A percentile compares a stretch with the other conserved stretches of the same genome.
Evolutionary conservation across 2,329 filamentous ascomycete genomes (phyloP).

Genomic region (Nothomitra cinnamomea): DNA sequence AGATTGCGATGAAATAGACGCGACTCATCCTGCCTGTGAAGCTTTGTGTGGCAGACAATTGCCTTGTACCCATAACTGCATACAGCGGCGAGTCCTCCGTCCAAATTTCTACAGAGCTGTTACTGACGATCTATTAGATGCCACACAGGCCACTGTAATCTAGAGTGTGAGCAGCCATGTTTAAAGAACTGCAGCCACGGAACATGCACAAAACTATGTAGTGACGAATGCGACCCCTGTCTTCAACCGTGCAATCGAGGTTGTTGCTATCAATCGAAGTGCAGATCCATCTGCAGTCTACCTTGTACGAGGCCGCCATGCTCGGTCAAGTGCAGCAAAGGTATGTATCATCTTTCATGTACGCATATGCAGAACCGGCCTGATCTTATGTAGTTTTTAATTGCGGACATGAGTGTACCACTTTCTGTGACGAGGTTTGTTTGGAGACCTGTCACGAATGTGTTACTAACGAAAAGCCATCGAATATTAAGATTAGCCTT

Average conservation of each 20-base stretch:
- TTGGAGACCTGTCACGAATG: background rate
- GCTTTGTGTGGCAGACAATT: constrained; percentile 9
- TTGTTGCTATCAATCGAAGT: background rate
- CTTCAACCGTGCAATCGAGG: background rate
- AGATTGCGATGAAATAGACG: constrained; percentile 1
- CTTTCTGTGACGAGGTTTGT: background rate
- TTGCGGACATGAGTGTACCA: background rate
- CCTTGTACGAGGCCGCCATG: background rate
- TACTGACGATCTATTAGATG: background rate
- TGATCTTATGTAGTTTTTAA: background rate
- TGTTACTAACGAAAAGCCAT: background rate
- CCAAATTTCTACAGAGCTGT: background rate
- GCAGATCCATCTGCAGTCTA: background rate
- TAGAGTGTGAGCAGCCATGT: background rate
- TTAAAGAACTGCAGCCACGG: background rate
- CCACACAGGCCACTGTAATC: background rate
- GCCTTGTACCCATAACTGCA: constrained; percentile 11
- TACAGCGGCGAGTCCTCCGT: background rate
- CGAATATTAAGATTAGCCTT: background rate
- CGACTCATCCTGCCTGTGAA: constrained; percentile 6
- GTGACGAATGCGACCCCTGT: background rate
- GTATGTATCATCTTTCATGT: background rate
- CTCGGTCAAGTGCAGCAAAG: background rate
- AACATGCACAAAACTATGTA: background rate
- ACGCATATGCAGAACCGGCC: background rate